Conservation (phyloP, 2,329 filamentous ascomycete genomes). For the Nothophaeocryptopus gaeumannii region DNA sequence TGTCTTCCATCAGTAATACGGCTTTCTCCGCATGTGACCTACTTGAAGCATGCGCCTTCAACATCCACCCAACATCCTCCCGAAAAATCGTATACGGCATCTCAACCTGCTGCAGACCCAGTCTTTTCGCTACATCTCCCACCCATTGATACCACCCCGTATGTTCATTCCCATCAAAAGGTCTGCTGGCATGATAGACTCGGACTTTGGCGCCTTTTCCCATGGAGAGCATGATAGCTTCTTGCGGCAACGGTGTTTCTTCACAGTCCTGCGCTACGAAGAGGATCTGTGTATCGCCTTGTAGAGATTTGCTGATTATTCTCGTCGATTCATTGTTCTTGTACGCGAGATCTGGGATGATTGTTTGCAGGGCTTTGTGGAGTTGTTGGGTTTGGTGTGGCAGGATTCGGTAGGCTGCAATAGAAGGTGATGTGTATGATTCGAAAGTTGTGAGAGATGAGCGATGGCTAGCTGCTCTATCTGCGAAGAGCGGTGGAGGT, state of each 20-base stretch:
- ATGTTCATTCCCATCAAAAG: not conserved
- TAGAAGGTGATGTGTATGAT: not conserved
- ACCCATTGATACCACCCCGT: slow-evolving; percentile 9
- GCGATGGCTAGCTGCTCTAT: no score
- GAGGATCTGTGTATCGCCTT: slow-evolving; percentile 11
- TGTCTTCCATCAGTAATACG: not conserved
- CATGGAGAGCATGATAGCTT: slow-evolving; percentile 9
- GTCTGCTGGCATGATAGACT: slow-evolving; percentile 5
- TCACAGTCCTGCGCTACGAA: slow-evolving; percentile 8
- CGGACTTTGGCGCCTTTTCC: slow-evolving; percentile 10
- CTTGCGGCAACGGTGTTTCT: slow-evolving; percentile 10
- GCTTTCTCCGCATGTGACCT: not conserved
- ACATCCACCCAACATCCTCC: slow-evolving; percentile 14
- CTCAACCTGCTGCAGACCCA: slow-evolving; percentile 13
- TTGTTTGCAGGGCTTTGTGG: slow-evolving; percentile 9
- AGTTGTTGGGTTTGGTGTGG: slow-evolving; percentile 7
- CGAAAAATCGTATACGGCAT: slow-evolving; percentile 13
- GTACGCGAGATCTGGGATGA: slow-evolving; percentile 5
- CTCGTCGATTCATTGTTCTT: slow-evolving; percentile 4
- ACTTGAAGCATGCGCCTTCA: slow-evolving; percentile 15
- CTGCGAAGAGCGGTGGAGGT: no score
- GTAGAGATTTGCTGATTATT: slow-evolving; percentile 8
- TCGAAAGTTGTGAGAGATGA: slow-evolving; percentile 4
- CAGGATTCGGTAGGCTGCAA: slow-evolving; percentile 11
- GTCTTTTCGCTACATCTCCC: slow-evolving; percentile 2